Base-by-base conservation (phyloP, 2,329 filamentous ascomycete species). In the Epichloe sibirici region DNA sequence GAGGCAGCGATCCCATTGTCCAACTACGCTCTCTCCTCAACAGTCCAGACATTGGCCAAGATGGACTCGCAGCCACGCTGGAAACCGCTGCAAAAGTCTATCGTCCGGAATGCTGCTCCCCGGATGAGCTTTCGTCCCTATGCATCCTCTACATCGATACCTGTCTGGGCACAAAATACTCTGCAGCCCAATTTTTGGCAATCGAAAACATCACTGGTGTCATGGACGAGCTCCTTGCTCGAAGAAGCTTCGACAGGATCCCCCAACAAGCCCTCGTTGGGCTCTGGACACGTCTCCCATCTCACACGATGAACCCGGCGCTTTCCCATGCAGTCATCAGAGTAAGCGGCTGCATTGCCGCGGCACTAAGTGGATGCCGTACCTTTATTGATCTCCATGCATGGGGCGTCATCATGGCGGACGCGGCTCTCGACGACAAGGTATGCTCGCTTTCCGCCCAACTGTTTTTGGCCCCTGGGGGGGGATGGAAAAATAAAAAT, bases 401-500 rank as follows among this genome's bases (percentile, higher is more conserved):
- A 45, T 81, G 78, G 77, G 77, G 75, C 4, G 55, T 60, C 15
- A 73, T 79, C 66, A 70, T 81, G 59, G 67, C 69, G 17, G 69
- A 72, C 35, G 74, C 74, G 8, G 71, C 74, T 8, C 60, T 67
- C 13, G 74, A 75, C 40, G 71, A 75, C 56, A 73, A 75, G 63
- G 76, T 77, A 60, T 21, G 44, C 8, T 35, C 43, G 9, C n/a
- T 31, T 7, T n/a, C 43, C 13, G 7, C 46, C 35, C 37, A 11
- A 11, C 31, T 11, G 8, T 31, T 31, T 3, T 31, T 31, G 31
- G 31, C 31, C 31, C 3, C 0, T 9, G 3, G 4, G 21, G 40
- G n/a, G 17, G 45, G n/a, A 35, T 17, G 17, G 8, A 28, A 23
- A 4, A 39, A 40, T 13, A 39, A 37, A 39, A 17, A 43, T 4